Evolutionary conservation across 495 filamentous ascomycete genomes (phyloP).

Genomic region (Thermothielavioides terrestris): DNA sequence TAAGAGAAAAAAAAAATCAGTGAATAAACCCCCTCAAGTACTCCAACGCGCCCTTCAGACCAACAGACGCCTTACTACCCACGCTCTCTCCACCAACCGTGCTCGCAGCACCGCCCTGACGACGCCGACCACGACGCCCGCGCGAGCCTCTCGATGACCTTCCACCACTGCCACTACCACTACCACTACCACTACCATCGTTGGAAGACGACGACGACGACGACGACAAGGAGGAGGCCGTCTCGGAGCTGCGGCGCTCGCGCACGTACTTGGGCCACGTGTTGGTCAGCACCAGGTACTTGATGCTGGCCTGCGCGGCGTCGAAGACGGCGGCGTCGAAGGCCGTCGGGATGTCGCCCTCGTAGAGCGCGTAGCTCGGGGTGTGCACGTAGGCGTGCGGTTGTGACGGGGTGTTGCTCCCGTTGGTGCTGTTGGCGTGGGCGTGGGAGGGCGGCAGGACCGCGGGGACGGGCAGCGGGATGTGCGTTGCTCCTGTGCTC

Average conservation of each 20-base stretch:
- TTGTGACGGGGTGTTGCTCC: too few relatives aligned
- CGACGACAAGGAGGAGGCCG: not conserved
- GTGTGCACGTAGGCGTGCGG: not conserved
- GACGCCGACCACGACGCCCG: too few relatives aligned
- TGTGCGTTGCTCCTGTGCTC: not conserved
- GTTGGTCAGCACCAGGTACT: conserved; percentile 60
- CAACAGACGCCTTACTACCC: conserved; percentile 1
- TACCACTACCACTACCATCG: not conserved
- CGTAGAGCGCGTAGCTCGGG: conserved; percentile 6
- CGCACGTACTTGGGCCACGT: conserved; percentile 60
- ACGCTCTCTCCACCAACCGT: not conserved
- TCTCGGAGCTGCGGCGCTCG: conserved; percentile 22
- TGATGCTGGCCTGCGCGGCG: conserved; percentile 51
- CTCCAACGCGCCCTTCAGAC: conserved; percentile 7
- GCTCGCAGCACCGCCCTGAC: not conserved
- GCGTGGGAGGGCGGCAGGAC: not conserved
- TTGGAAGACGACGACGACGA: too few relatives aligned
- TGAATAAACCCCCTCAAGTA: conserved; percentile 12
- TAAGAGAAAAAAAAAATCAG: not conserved
- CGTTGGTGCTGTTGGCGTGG: not conserved
- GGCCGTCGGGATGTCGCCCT: conserved; percentile 35
- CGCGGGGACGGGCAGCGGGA: conserved; percentile 1
- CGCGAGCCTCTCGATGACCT: not conserved
- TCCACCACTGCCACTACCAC: not conserved
- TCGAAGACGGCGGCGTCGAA: conserved; percentile 52